Evolutionary conservation across 176 grass and related monocot species (phyloP).

Genomic region (Oryza brachyantha): DNA sequence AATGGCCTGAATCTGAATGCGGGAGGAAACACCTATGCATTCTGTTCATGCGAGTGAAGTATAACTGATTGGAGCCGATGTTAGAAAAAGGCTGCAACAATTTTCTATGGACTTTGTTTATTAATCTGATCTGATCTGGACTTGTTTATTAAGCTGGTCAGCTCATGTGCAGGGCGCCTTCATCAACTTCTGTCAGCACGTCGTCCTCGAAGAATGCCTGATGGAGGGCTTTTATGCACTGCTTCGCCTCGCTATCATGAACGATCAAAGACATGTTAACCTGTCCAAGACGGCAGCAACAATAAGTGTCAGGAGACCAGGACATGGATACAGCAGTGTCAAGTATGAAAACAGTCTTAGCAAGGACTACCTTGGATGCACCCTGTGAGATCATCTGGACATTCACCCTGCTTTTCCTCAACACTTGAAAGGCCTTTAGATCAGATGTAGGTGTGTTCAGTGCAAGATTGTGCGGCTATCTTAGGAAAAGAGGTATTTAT

Average conservation of each 20-base stretch:
- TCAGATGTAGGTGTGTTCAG: slow-evolving; percentile 1
- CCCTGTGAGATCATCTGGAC: slow-evolving; percentile 99
- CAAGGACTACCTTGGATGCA: slow-evolving; percentile 71
- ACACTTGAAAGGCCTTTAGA: slow-evolving; percentile 73
- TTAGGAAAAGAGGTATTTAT: neutral
- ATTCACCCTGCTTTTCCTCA: slow-evolving; percentile 73
- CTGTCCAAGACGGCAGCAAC: slow-evolving; percentile 31
- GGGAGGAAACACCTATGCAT: neutral
- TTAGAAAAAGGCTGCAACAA: neutral
- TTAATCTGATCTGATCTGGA: neutral
- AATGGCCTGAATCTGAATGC: neutral
- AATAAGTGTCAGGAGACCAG: neutral
- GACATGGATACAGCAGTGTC: neutral
- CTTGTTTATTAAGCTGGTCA: neutral
- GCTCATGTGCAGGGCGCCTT: neutral
- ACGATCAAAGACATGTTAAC: slow-evolving; percentile 95
- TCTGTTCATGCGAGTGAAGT: neutral
- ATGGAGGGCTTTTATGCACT: slow-evolving; percentile 61
- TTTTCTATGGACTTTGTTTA: no score
- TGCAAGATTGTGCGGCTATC: neutral
- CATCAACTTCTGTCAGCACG: slow-evolving; percentile 32
- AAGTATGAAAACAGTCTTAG: neutral
- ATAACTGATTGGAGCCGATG: neutral
- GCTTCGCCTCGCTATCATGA: slow-evolving; percentile 74
- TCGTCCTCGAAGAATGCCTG: slow-evolving; percentile 68